Conservation (phyloP, 2,329 filamentous ascomycete genomes). For the Davidsoniella neocaledoniae region DNA sequence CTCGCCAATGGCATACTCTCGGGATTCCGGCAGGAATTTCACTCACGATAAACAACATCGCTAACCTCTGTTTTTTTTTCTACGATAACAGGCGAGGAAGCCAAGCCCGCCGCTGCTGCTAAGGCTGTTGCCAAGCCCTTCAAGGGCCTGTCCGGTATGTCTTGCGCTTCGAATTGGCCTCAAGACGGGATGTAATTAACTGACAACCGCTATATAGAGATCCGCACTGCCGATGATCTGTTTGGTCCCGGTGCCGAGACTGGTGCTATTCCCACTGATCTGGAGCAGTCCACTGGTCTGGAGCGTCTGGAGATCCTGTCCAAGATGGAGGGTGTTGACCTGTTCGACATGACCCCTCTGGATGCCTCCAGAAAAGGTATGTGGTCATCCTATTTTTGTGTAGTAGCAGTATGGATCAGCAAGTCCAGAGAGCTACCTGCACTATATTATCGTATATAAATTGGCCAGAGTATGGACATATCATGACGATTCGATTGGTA, state of each 20-base stretch:
- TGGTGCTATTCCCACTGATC: slow-evolving; percentile 79
- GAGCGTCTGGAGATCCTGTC: slow-evolving; percentile 97
- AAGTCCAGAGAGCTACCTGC: background rate
- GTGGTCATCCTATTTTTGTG: background rate
- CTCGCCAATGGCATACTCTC: background rate
- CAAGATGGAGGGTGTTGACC: slow-evolving; percentile 96
- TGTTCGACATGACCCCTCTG: slow-evolving; percentile 96
- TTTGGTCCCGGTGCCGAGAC: slow-evolving; percentile 63
- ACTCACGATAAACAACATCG: background rate
- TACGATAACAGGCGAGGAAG: slow-evolving; percentile 14
- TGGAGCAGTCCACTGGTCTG: slow-evolving; percentile 91
- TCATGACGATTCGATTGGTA: background rate
- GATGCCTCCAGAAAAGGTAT: slow-evolving; percentile 76
- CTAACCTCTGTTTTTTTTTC: slow-evolving; percentile 2
- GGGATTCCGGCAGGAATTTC: background rate
- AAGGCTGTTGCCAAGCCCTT: slow-evolving; percentile 28
- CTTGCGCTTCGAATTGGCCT: slow-evolving; percentile 5
- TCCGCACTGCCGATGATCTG: slow-evolving; percentile 70
- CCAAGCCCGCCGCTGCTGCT: slow-evolving; percentile 8
- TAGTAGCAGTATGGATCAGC: background rate
- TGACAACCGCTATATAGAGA: slow-evolving; percentile 38
- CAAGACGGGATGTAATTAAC: background rate
- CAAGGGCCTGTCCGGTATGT: slow-evolving; percentile 32
- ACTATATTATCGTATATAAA: no score
- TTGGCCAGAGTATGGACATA: background rate